phyloP scores from a whole-genome alignment of 495 filamentous ascomycete genomes.

The Bathelium albidoporum region DNA sequence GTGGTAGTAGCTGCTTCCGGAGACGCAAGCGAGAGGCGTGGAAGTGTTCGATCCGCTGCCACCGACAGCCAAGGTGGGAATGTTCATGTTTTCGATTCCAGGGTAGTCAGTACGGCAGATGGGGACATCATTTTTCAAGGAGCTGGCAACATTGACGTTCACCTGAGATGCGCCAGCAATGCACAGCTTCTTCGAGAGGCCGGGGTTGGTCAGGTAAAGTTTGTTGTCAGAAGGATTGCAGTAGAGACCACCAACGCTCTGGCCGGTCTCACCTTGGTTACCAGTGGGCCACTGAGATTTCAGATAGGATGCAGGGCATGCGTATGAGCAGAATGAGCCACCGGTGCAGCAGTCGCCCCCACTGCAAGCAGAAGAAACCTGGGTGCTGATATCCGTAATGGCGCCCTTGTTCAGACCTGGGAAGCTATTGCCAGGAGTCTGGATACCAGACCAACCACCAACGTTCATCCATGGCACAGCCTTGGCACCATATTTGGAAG shows the following conservation, averaged over 20 bases:
- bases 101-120: conserved; percentile 97
- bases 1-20: conserved; percentile 57
- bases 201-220: conserved; percentile 63
- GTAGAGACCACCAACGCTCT: conserved; percentile 80
- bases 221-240: conserved; percentile 60
- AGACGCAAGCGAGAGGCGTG: conserved; percentile 61
- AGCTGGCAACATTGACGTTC: conserved; percentile 59
- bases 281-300: conserved; percentile 79
- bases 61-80: conserved; percentile 54
- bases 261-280: conserved; percentile 66
- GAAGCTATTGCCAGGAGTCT: conserved; percentile 42
- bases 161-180: conserved; percentile 55
- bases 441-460: conserved; percentile 74
- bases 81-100: conserved; percentile 71
- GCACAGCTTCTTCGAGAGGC: conserved; percentile 60
- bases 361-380: conserved; percentile 29
- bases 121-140: conserved; percentile 50
- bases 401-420: conserved; percentile 3
- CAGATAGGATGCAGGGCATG: conserved; percentile 81
- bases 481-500: conserved; percentile 73
- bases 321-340: conserved; percentile 80
- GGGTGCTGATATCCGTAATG: conserved; percentile 50
- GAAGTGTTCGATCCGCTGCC: conserved; percentile 32
- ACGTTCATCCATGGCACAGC: conserved; percentile 55
- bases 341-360: conserved; percentile 44